Evolutionary conservation across 1,284 basidiomycete species (phyloP).

Genomic region (Cryptococcus maquisensis): DNA sequence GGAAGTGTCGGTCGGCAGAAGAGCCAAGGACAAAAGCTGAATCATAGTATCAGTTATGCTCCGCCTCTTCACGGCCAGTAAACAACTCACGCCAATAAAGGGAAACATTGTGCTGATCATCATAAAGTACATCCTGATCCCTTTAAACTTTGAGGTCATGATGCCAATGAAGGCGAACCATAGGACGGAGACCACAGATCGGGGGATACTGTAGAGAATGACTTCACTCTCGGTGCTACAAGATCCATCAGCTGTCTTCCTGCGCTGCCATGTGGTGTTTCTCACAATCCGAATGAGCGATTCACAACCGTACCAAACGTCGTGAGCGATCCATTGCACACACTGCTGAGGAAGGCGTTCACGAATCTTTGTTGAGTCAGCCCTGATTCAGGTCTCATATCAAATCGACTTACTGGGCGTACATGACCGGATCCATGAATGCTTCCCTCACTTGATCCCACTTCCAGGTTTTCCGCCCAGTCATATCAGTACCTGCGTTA

Average conservation of each 20-base stretch:
- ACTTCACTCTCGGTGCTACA: constrained; percentile 28
- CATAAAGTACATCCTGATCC: constrained; percentile 37
- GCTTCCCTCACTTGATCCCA: constrained; percentile 36
- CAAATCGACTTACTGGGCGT: constrained; percentile 34
- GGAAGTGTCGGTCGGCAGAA: constrained; percentile 13
- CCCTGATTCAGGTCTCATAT: constrained; percentile 4
- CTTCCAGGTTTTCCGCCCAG: constrained; percentile 28
- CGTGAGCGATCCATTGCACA: constrained; percentile 28
- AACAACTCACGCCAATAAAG: constrained; percentile 16
- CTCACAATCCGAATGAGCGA: constrained; percentile 15
- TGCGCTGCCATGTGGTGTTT: not conserved
- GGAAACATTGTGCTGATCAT: constrained; percentile 21
- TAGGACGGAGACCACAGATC: constrained; percentile 29
- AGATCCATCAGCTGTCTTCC: not conserved
- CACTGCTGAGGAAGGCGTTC: no score
- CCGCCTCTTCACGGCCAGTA: no score
- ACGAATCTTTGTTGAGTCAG: not conserved
- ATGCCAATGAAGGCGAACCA: constrained; percentile 38
- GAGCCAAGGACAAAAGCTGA: constrained; percentile 17
- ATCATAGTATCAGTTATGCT: not conserved
- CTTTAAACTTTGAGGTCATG: constrained; percentile 24
- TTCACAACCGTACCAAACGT: constrained; percentile 28
- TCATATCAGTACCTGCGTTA: constrained; percentile 31
- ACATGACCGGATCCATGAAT: constrained; percentile 29
- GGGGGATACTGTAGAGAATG: constrained; percentile 36